Base-by-base conservation (phyloP, 495 filamentous ascomycete species). In the Xylaria flabelliformis region DNA sequence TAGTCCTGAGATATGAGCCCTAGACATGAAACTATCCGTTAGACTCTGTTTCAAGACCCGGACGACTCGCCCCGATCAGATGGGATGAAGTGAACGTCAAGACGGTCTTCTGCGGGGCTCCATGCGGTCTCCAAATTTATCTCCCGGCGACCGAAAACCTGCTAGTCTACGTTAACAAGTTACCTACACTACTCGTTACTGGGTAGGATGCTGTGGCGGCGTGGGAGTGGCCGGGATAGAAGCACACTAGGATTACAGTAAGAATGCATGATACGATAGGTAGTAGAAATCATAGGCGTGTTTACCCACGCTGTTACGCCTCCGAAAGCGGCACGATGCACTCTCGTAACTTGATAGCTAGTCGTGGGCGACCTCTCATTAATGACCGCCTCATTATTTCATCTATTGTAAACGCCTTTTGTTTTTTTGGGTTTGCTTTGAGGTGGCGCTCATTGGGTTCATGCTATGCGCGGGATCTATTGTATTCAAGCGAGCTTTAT, bases 101-200 rank as follows among this genome's bases (percentile, higher is more conserved):
- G 15, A 42, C 48, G 44, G 64, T 26, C 15, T 67, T n/a, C 50
- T 41, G 65, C 50, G 65, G 65, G 65, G 65, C 65, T 67, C 65
- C 65, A 67, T 67, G 65, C 65, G 65, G 65, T 67, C 42, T 67
- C 65, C 65, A 67, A 67, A 67, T 55, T 67, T 67, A 67, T 67
- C 65, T 67, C 65, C 50, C 65, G 50, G 21, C 17, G 46, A 29
- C 64, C 64, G n/a, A 29, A 51, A 44, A 19, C 36, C 36, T 42
- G 46, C 64, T 61, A 61, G 32, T 4, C 17, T 61, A 61, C 15
- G 56, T 39, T 59, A 58, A 7, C 19, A 59, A 61, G n/a, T 61
- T 19, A 21, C n/a, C n/a, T n/a, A n/a, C n/a, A n/a, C n/a, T n/a
- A n/a, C 19, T 61, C 34, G n/a, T 21, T 34, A 61, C 36, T 42